Evolutionary conservation across 2,329 filamentous ascomycete species (phyloP).

Genomic region (Aspergillus glaucus): DNA sequence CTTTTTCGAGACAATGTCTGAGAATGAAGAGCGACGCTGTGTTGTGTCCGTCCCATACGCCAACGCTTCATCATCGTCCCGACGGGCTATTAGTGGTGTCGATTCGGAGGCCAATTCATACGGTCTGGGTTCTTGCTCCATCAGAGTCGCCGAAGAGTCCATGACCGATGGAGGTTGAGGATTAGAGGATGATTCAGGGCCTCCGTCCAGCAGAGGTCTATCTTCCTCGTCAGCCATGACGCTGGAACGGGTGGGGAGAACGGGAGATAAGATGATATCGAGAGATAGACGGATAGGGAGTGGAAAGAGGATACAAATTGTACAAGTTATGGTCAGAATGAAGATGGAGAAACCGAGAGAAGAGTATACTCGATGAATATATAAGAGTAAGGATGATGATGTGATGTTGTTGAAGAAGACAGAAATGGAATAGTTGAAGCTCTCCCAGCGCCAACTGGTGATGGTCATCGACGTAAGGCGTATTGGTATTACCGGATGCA

Average conservation of each 20-base stretch:
- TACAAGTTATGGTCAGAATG: not conserved
- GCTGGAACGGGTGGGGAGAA: slow-evolving; percentile 5
- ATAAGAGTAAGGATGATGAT: not conserved
- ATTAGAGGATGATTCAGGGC: slow-evolving; percentile 15
- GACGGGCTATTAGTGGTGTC: slow-evolving; percentile 35
- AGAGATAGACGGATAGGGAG: not conserved
- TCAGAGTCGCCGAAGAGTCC: slow-evolving; percentile 7
- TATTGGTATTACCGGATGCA: not conserved
- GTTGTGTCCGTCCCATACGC: slow-evolving; percentile 20
- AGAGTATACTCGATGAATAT: not conserved
- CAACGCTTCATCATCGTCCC: slow-evolving; percentile 23
- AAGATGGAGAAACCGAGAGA: not conserved
- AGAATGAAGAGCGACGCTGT: not conserved
- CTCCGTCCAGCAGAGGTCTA: slow-evolving; percentile 23
- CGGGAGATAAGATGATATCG: slow-evolving; percentile 5
- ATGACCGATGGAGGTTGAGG: slow-evolving; percentile 12
- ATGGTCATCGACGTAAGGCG: not conserved
- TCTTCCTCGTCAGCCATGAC: slow-evolving; percentile 31
- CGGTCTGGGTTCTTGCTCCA: slow-evolving; percentile 14
- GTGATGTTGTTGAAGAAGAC: not conserved
- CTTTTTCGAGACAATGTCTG: not conserved
- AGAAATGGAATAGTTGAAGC: not conserved
- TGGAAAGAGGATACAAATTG: not conserved
- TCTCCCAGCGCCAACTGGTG: not conserved
- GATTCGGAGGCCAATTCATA: slow-evolving; percentile 37